A percentile compares a stretch with the other conserved stretches of the same genome.
Evolutionary conservation across 1,139 yeast genomes (phyloP).

Genomic region (Protomyces arabidopsidicola): DNA sequence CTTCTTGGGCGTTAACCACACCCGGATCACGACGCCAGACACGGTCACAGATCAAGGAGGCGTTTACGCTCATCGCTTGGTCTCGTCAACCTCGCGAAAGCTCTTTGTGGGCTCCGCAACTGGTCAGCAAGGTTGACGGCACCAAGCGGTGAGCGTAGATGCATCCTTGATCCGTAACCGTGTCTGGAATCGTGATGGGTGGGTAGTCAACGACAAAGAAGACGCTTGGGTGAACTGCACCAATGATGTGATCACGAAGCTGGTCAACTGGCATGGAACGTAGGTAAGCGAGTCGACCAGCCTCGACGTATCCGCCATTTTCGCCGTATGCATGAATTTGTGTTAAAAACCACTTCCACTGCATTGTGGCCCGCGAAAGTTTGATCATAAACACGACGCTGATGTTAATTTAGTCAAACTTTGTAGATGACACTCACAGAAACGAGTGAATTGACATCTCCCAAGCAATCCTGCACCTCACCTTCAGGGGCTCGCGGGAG

Average conservation of each 20-base stretch:
- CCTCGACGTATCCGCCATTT: neutral
- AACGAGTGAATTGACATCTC: neutral
- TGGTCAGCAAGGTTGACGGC: neutral
- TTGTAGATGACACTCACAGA: neutral
- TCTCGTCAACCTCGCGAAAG: neutral
- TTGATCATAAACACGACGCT: neutral
- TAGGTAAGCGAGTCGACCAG: neutral
- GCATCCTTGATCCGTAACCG: neutral
- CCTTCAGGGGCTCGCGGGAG: no score
- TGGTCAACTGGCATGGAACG: neutral
- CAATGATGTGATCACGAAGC: neutral
- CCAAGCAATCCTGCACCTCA: no score
- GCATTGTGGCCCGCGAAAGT: neutral
- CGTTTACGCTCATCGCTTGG: neutral
- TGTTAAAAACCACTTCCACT: neutral
- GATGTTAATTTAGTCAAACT: neutral
- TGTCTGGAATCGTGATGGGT: neutral
- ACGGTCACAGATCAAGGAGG: neutral
- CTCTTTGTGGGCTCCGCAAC: neutral
- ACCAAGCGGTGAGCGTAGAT: neutral
- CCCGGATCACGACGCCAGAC: neutral
- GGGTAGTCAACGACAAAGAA: neutral
- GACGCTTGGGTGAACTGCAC: neutral
- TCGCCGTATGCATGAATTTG: neutral
- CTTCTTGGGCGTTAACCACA: neutral